Evolutionary conservation across 495 filamentous ascomycete genomes (phyloP).

Genomic region (Haplographium delicatum): DNA sequence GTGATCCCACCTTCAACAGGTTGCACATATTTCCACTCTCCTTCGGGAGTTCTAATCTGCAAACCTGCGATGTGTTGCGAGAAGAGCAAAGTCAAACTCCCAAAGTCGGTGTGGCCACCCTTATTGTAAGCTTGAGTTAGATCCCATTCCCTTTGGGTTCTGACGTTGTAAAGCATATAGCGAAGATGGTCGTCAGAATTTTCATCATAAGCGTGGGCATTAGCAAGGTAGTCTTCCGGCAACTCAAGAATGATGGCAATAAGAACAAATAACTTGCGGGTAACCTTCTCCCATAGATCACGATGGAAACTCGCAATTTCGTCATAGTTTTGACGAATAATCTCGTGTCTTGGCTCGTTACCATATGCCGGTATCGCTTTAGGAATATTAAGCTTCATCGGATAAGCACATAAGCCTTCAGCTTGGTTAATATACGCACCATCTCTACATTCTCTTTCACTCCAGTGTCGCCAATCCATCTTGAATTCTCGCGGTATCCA

Average conservation of each 20-base stretch:
- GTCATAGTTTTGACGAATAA: constrained; percentile 18
- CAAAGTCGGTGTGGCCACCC: constrained; percentile 51
- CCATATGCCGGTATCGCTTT: constrained; percentile 41
- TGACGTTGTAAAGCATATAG: constrained; percentile 48
- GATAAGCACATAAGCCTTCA: neutral
- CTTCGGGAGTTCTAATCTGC: constrained; percentile 40
- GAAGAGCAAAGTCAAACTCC: constrained; percentile 50
- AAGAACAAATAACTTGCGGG: constrained; percentile 39
- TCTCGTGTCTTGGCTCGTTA: constrained; percentile 29
- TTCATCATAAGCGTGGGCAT: constrained; percentile 43
- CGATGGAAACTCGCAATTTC: constrained; percentile 39
- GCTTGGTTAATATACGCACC: constrained; percentile 23
- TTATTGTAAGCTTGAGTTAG: constrained; percentile 20
- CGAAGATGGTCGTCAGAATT: constrained; percentile 42
- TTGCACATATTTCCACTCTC: constrained; percentile 45
- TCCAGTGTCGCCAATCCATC: constrained; percentile 40
- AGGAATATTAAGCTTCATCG: constrained; percentile 40
- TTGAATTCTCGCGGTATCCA: constrained; percentile 38
- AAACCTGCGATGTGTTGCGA: constrained; percentile 47
- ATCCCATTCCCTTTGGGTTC: constrained; percentile 31
- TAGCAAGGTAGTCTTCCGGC: constrained; percentile 42
- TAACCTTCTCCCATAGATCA: constrained; percentile 40
- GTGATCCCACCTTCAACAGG: constrained; percentile 47
- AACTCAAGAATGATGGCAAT: constrained; percentile 49
- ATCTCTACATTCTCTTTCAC: constrained; percentile 42